Conservation (phyloP, 1,284 basidiomycete genomes). For the Polyporus tsugae region DNA sequence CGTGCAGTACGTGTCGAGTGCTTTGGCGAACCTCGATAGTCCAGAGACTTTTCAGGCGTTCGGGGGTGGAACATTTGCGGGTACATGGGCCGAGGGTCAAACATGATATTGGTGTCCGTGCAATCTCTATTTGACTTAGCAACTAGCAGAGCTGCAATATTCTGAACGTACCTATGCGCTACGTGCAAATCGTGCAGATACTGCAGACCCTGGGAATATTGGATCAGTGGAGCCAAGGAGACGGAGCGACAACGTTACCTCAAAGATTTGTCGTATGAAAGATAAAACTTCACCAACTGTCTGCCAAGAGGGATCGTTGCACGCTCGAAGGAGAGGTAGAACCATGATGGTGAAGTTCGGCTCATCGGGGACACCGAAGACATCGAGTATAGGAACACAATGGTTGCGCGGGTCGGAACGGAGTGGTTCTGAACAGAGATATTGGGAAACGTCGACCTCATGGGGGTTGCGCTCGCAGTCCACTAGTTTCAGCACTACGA, state of each 20-base stretch:
- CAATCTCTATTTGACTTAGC: constrained; percentile 44
- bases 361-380: constrained; percentile 29
- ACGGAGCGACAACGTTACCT: constrained; percentile 27
- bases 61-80: constrained; percentile 39
- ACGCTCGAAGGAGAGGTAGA: constrained; percentile 33
- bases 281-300: constrained; percentile 41
- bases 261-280: constrained; percentile 34
- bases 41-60: constrained; percentile 17
- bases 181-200: constrained; percentile 36
- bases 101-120: constrained; percentile 46
- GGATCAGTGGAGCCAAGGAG: background rate
- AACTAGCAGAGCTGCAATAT: too few species aligned
- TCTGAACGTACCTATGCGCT: constrained; percentile 34
- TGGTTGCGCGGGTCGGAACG: constrained; percentile 38
- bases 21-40: constrained; percentile 28
- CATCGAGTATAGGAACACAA: constrained; percentile 38
- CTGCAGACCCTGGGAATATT: constrained; percentile 31
- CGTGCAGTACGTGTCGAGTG: constrained; percentile 33
- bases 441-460: constrained; percentile 31
- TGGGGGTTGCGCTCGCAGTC: background rate
- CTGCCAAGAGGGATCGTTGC: constrained; percentile 34
- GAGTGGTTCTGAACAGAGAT: constrained; percentile 15
- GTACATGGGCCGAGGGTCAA: constrained; percentile 42
- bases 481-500: constrained; percentile 24
- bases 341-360: constrained; percentile 36